These are phyloP conservation scores for Moricandia arvensis DNA, from an alignment of 345 rosid genomes.

Conservation along the genomic window DNA sequence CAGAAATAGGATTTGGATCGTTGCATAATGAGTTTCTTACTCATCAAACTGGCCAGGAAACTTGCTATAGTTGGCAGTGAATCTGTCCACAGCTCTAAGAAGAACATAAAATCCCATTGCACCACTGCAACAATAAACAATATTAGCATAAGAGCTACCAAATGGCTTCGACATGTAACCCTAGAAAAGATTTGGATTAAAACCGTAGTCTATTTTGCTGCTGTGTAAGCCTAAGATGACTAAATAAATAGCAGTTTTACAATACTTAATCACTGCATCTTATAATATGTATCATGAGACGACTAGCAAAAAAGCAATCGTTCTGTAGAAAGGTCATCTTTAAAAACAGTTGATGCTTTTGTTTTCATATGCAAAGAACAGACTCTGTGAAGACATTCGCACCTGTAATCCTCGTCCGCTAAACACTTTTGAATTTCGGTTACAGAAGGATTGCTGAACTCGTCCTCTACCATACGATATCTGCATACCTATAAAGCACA, in stretches of 20 bases:
- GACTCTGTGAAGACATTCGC: background rate
- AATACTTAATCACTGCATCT: background rate
- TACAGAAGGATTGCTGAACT: conserved; percentile 68
- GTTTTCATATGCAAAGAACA: background rate
- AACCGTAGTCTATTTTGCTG: conserved; percentile 1
- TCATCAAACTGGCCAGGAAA: conserved; percentile 95
- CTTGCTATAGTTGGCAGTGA: conserved; percentile 80
- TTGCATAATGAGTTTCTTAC: conserved; percentile 44
- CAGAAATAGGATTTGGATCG: background rate
- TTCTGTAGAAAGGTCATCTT: conserved; percentile 4
- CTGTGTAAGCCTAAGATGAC: background rate
- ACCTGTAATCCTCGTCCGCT: conserved; percentile 88
- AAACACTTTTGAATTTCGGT: conserved; percentile 71
- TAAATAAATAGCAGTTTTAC: conserved; percentile 5
- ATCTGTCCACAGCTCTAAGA: conserved; percentile 86
- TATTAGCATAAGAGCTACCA: conserved; percentile 10
- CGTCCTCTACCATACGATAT: conserved; percentile 72
- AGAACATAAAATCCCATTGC: conserved; percentile 82
- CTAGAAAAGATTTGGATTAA: background rate
- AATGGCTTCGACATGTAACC: conserved; percentile 15
- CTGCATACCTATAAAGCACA: conserved; percentile 68
- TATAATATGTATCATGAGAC: background rate
- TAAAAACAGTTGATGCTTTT: background rate
- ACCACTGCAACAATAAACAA: conserved; percentile 43
- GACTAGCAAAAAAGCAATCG: background rate